phyloP scores from a whole-genome alignment of 2,329 filamentous ascomycete species.

The Ophiosphaerella herpotricha region DNA sequence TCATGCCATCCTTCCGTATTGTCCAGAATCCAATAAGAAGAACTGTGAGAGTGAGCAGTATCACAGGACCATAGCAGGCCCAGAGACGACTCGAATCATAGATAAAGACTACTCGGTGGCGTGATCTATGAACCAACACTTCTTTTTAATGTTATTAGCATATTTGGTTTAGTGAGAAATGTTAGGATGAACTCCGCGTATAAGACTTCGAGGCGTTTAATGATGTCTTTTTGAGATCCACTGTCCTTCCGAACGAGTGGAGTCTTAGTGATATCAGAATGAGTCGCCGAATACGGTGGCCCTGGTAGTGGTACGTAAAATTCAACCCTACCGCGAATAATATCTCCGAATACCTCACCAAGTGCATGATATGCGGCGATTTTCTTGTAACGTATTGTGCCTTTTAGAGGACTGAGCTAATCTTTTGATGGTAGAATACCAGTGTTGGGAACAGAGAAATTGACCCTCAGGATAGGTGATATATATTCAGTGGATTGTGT shows the following conservation, averaged over 20 bases:
- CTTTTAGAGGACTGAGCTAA: conserved; percentile 29
- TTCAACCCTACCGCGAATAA: conserved; percentile 37
- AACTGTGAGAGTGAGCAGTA: conserved; percentile 31
- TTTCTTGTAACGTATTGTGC: conserved; percentile 38
- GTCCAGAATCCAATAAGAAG: conserved; percentile 35
- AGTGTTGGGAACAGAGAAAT: conserved; percentile 34
- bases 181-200: conserved; percentile 43
- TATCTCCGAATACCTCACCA: conserved; percentile 35
- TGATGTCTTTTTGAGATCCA: conserved; percentile 44
- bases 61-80: conserved; percentile 40
- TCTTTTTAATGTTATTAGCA: conserved; percentile 27
- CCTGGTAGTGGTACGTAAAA: conserved; percentile 31
- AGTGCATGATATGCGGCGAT: conserved; percentile 40
- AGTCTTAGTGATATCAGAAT: conserved; percentile 49
- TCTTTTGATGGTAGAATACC: conserved; percentile 36
- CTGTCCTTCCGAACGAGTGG: conserved; percentile 26
- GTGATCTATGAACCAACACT: conserved; percentile 24
- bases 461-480: conserved; percentile 34
- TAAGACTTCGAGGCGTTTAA: conserved; percentile 41
- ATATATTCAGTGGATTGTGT: conserved; percentile 28
- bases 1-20: conserved; percentile 41
- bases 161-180: conserved; percentile 39
- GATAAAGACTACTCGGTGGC: conserved; percentile 34
- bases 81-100: conserved; percentile 35
- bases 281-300: conserved; percentile 28